Evolutionary conservation across 805 yeast genomes (phyloP).

Genomic region (Nematodospora valgi): DNA sequence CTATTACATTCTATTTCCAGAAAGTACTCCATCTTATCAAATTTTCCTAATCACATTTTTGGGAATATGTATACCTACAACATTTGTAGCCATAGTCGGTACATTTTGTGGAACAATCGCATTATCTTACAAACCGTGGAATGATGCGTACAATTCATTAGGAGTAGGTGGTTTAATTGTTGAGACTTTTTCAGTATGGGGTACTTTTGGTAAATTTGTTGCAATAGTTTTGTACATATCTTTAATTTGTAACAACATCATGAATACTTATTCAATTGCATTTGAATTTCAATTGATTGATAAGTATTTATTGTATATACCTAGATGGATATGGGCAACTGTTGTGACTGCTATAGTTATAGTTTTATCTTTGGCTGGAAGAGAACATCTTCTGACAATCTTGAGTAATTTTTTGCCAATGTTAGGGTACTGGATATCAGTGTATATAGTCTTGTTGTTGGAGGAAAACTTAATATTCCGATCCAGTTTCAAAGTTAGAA

Average conservation of each 20-base stretch:
- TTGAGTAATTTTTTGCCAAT: slow-evolving; percentile 38
- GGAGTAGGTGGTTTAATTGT: slow-evolving; percentile 33
- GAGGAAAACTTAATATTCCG: slow-evolving; percentile 35
- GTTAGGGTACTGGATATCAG: slow-evolving; percentile 41
- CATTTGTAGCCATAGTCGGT: slow-evolving; percentile 32
- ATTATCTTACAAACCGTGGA: slow-evolving; percentile 29
- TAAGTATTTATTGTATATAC: slow-evolving; percentile 22
- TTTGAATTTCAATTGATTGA: slow-evolving; percentile 33
- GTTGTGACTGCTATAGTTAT: slow-evolving; percentile 29
- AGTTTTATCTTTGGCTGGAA: slow-evolving; percentile 31
- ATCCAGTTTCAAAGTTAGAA: slow-evolving; percentile 15
- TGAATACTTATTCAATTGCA: slow-evolving; percentile 35
- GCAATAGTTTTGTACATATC: slow-evolving; percentile 29
- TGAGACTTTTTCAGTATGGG: slow-evolving; percentile 34
- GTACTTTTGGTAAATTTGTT: slow-evolving; percentile 32
- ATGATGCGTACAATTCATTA: slow-evolving; percentile 21
- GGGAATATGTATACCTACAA: slow-evolving; percentile 28
- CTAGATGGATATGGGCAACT: slow-evolving; percentile 38
- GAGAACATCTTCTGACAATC: too few species aligned
- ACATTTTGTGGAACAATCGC: slow-evolving; percentile 31
- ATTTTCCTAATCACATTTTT: slow-evolving; percentile 27
- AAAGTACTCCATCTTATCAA: slow-evolving; percentile 21
- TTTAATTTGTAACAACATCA: slow-evolving; percentile 32
- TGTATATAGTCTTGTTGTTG: slow-evolving; percentile 31
- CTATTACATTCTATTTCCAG: slow-evolving; percentile 31